Conservation (phyloP, 768 basidiomycete genomes). For the Mrakia gelida region DNA sequence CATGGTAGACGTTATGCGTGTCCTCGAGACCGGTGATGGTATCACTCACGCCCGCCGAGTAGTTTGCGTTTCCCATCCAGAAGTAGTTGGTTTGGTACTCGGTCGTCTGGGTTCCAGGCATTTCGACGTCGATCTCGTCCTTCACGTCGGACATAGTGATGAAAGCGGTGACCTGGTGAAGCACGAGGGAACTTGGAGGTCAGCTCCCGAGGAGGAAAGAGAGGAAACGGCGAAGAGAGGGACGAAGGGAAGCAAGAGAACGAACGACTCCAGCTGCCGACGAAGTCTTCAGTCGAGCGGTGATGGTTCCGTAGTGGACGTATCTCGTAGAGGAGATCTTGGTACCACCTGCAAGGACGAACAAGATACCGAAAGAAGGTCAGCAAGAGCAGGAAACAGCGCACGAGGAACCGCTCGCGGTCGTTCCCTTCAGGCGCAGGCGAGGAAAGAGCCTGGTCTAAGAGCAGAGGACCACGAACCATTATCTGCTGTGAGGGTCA, state of each 20-base stretch:
- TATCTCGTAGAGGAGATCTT: constrained; percentile 74
- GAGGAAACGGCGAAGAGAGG: too few relatives aligned
- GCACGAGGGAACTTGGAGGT: too few relatives aligned
- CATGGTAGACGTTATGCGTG: constrained; percentile 27
- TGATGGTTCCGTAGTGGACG: constrained; percentile 74
- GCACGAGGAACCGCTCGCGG: too few relatives aligned
- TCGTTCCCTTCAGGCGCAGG: too few relatives aligned
- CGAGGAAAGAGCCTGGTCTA: too few relatives aligned
- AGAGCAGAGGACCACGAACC: background rate
- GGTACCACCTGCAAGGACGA: constrained; percentile 53
- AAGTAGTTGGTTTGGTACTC: constrained; percentile 32
- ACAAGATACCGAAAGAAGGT: too few relatives aligned
- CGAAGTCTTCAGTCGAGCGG: constrained; percentile 53
- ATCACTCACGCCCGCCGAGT: background rate
- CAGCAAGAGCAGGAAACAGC: too few relatives aligned
- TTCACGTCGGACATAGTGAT: constrained; percentile 67
- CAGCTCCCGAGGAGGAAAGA: too few relatives aligned
- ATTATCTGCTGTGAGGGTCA: constrained; percentile 32
- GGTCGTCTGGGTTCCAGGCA: background rate
- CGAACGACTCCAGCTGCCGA: constrained; percentile 71
- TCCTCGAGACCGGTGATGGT: constrained; percentile 20
- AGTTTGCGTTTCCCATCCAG: constrained; percentile 17
- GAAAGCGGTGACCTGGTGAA: constrained; percentile 50
- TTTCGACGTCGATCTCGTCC: constrained; percentile 56
- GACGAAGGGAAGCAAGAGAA: too few relatives aligned